Evolutionary conservation across 2,329 filamentous ascomycete genomes (phyloP).

Genomic region (Graphilbum ipis-grandicollis): DNA sequence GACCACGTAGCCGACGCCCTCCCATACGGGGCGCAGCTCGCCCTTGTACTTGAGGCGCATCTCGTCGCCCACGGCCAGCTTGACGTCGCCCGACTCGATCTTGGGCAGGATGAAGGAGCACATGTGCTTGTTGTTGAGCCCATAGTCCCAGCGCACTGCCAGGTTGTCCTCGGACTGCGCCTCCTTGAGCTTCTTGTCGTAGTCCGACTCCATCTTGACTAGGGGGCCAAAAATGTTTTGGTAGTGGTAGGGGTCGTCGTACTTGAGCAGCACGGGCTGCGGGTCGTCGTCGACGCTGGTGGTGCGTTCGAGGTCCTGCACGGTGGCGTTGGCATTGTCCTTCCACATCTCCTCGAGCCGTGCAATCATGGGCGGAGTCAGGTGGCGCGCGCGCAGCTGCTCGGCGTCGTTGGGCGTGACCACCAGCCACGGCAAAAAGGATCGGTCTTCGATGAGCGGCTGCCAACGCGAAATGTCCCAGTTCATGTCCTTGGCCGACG

Average conservation of each 20-base stretch:
- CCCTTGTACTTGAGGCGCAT: slow-evolving; percentile 97
- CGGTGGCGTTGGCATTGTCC: slow-evolving; percentile 74
- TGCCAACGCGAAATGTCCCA: slow-evolving; percentile 99
- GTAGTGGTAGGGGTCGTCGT: slow-evolving; percentile 95
- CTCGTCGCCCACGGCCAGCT: slow-evolving; percentile 92
- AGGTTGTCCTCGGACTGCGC: slow-evolving; percentile 95
- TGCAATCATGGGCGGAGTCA: slow-evolving; percentile 87
- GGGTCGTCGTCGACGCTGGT: slow-evolving; percentile 90
- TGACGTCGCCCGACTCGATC: slow-evolving; percentile 93
- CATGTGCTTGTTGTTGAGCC: slow-evolving; percentile 91
- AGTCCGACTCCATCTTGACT: slow-evolving; percentile 98
- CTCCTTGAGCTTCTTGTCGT: slow-evolving; percentile 97
- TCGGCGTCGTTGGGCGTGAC: slow-evolving; percentile 79
- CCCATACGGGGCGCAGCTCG: slow-evolving; percentile 81
- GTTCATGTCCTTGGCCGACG: slow-evolving; percentile 98
- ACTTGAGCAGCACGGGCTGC: slow-evolving; percentile 76
- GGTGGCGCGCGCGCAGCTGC: slow-evolving; percentile 82
- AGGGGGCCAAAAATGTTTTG: slow-evolving; percentile 97
- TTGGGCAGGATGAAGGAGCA: slow-evolving; percentile 93
- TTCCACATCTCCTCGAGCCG: slow-evolving; percentile 99
- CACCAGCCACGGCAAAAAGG: slow-evolving; percentile 89
- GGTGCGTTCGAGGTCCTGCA: slow-evolving; percentile 81
- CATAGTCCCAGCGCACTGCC: slow-evolving; percentile 84
- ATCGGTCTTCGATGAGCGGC: slow-evolving; percentile 89
- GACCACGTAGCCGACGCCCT: slow-evolving; percentile 95